phyloP scores from a whole-genome alignment of 345 rosid genomes.

The Erysimum cheiranthoides region DNA sequence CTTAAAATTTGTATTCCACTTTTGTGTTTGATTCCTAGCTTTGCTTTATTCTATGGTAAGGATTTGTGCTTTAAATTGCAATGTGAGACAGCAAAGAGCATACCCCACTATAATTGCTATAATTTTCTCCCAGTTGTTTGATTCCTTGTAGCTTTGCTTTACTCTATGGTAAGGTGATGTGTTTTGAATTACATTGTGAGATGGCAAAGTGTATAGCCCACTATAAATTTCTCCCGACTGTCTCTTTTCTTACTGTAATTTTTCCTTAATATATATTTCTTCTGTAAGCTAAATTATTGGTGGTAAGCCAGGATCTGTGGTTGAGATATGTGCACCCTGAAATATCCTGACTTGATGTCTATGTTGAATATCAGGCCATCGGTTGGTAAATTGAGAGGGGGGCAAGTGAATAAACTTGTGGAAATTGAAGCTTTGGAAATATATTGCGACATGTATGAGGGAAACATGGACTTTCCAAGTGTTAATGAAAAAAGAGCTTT shows the following conservation, averaged over 20 bases:
- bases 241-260: conserved; percentile 21
- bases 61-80: conserved; percentile 25
- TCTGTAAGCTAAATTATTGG: neutral
- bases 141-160: conserved; percentile 12
- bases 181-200: conserved; percentile 24
- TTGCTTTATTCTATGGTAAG: conserved; percentile 6
- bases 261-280: conserved; percentile 16
- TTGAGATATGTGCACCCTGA: conserved; percentile 27
- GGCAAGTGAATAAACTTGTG: conserved; percentile 70
- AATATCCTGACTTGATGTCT: conserved; percentile 26
- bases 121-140: neutral
- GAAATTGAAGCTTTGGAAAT: conserved; percentile 76
- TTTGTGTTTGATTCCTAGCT: conserved; percentile 21
- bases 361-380: conserved; percentile 40
- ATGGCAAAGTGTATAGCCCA: conserved; percentile 20
- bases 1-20: conserved; percentile 1
- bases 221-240: conserved; percentile 1
- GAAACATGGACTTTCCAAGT: conserved; percentile 48
- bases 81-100: conserved; percentile 24
- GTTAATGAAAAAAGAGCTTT: conserved; percentile 45
- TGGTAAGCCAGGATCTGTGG: conserved; percentile 7
- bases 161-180: conserved; percentile 17
- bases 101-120: neutral
- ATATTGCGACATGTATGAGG: conserved; percentile 65
- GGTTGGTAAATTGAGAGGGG: conserved; percentile 58